Conservation (phyloP, 2,329 filamentous ascomycete genomes). For the Venturia effusa region DNA sequence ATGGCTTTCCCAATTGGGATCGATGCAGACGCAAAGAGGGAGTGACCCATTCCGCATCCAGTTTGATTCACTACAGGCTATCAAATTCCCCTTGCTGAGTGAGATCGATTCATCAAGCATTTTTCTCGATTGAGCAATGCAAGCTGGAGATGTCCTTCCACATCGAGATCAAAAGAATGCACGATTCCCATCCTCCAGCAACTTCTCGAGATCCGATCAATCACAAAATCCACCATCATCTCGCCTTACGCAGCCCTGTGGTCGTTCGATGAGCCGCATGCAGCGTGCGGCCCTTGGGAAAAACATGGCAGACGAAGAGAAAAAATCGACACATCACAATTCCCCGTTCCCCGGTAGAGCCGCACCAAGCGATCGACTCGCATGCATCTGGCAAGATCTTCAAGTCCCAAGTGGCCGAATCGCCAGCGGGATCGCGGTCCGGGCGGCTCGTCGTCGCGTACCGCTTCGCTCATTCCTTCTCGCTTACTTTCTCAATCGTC, state of each 20-base stretch:
- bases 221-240: not conserved
- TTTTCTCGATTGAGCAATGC: not conserved
- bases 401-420: not conserved
- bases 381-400: not conserved
- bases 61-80: not conserved
- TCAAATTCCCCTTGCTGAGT: not conserved
- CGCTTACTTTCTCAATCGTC: not conserved
- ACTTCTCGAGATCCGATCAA: not conserved
- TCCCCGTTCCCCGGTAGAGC: not conserved
- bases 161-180: not conserved
- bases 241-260: not conserved
- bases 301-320: not conserved
- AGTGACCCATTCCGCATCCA: not conserved
- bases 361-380: not conserved
- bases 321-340: not conserved
- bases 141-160: not conserved
- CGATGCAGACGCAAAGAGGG: not conserved
- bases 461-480: not conserved
- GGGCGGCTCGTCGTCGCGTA: constrained; percentile 2
- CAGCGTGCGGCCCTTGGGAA: not conserved
- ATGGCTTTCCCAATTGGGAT: not conserved
- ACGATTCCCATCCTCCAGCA: not conserved
- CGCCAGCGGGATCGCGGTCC: not conserved
- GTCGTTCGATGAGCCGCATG: not conserved
- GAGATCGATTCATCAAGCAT: not conserved